phyloP scores from a whole-genome alignment of 1,139 yeast species.

The Saccharomyces uvarum region DNA sequence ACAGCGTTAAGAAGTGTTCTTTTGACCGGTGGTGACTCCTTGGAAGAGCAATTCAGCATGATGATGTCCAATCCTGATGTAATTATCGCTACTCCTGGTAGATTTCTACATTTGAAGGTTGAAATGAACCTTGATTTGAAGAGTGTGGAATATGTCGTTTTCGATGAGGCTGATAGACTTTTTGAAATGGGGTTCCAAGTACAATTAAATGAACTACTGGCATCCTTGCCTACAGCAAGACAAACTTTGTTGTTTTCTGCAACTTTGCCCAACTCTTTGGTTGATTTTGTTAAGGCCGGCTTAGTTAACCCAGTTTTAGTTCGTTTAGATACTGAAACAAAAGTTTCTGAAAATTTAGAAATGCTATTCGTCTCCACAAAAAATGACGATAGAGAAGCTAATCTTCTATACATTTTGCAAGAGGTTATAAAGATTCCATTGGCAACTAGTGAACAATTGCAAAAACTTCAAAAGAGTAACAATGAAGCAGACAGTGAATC shows the following conservation, averaged over 20 bases:
- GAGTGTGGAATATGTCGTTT: constrained; percentile 81
- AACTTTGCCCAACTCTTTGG: constrained; percentile 83
- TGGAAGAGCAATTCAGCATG: constrained; percentile 88
- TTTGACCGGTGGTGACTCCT: constrained; percentile 92
- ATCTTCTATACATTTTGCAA: constrained; percentile 63
- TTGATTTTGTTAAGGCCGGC: constrained; percentile 97
- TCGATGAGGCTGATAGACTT: constrained; percentile 96
- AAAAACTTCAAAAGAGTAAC: constrained; percentile 38
- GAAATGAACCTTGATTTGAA: constrained; percentile 86
- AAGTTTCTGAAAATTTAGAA: constrained; percentile 81
- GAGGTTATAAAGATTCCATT: constrained; percentile 80
- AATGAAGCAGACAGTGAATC: constrained; percentile 45
- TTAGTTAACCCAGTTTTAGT: constrained; percentile 84
- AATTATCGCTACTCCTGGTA: constrained; percentile 94
- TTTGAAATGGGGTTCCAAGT: constrained; percentile 97
- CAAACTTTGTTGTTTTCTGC: constrained; percentile 92
- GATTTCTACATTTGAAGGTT: constrained; percentile 88
- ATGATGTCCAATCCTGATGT: constrained; percentile 95
- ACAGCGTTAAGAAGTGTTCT: constrained; percentile 75
- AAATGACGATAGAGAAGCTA: constrained; percentile 84
- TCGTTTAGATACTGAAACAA: constrained; percentile 84
- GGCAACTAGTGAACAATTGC: constrained; percentile 59
- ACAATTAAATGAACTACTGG: constrained; percentile 82
- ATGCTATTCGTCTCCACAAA: constrained; percentile 82
- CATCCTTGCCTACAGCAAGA: constrained; percentile 70